phyloP scores from a whole-genome alignment of 1,284 basidiomycete species.

The Papiliotrema terrestris region DNA sequence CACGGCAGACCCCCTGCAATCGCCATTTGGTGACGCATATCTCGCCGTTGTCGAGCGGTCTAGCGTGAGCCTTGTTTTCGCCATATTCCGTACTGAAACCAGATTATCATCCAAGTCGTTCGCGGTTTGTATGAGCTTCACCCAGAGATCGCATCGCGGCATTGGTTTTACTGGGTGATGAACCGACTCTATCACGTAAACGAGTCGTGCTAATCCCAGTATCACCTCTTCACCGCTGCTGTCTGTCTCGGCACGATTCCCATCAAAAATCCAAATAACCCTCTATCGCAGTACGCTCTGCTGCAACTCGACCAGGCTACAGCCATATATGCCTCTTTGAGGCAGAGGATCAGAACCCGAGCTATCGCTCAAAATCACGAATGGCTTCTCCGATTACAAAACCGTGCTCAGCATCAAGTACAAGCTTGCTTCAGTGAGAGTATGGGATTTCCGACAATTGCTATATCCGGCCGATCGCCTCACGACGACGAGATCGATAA shows the following conservation, averaged over 20 bases:
- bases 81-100: slow-evolving; percentile 12
- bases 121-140: slow-evolving; percentile 21
- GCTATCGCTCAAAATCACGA: slow-evolving; percentile 26
- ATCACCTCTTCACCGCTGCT: slow-evolving; percentile 33
- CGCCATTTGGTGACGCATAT: slow-evolving; percentile 26
- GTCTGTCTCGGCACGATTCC: slow-evolving; percentile 31
- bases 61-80: slow-evolving; percentile 13
- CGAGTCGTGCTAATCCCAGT: slow-evolving; percentile 7
- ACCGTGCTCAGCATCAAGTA: slow-evolving; percentile 7
- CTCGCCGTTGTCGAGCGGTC: slow-evolving; percentile 32
- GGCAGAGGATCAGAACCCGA: slow-evolving; percentile 11
- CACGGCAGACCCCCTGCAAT: slow-evolving; percentile 25
- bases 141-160: slow-evolving; percentile 24
- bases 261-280: slow-evolving; percentile 23
- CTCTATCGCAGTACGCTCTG: slow-evolving; percentile 22
- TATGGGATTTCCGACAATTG: neutral
- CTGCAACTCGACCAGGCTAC: slow-evolving; percentile 23
- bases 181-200: neutral
- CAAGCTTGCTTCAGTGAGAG: neutral
- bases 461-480: neutral
- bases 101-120: slow-evolving; percentile 23
- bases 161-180: slow-evolving; percentile 32
- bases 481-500: slow-evolving; percentile 13
- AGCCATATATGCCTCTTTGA: slow-evolving; percentile 18
- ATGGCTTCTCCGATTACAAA: slow-evolving; percentile 23